Conservation (phyloP, 2,329 filamentous ascomycete genomes). For the Talaromyces albobiverticillius region DNA sequence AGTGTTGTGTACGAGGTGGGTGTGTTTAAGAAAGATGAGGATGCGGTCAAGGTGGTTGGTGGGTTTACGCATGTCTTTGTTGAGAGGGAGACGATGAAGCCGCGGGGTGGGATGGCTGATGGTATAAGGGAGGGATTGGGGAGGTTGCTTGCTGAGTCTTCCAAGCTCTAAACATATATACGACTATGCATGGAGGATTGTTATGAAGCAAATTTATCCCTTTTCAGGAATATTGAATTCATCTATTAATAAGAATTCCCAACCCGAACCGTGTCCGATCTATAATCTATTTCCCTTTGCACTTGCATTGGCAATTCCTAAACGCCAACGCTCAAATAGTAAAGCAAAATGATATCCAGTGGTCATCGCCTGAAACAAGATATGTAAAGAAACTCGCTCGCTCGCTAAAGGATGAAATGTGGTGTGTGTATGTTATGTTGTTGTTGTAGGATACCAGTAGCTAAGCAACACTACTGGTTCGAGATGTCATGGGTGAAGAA, state of each 20-base stretch:
- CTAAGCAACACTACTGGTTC: slow-evolving; percentile 32
- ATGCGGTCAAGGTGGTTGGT: slow-evolving; percentile 77
- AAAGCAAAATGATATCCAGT: slow-evolving; percentile 10
- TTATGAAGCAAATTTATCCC: background rate
- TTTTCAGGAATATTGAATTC: background rate
- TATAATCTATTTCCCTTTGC: background rate
- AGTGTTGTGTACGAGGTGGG: slow-evolving; percentile 90
- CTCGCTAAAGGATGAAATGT: background rate
- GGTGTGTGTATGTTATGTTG: too few species aligned
- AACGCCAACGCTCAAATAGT: slow-evolving; percentile 14
- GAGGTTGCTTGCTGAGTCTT: slow-evolving; percentile 46
- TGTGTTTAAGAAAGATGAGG: slow-evolving; percentile 72
- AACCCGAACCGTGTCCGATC: too few species aligned
- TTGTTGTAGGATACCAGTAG: slow-evolving; percentile 9
- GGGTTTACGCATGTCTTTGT: slow-evolving; percentile 88
- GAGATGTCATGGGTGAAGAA: slow-evolving; percentile 27
- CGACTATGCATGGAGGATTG: background rate
- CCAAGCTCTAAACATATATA: slow-evolving; percentile 26
- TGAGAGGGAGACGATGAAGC: slow-evolving; percentile 67
- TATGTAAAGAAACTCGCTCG: slow-evolving; percentile 7
- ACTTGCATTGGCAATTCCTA: background rate
- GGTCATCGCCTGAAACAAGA: slow-evolving; percentile 4
- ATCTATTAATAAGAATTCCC: background rate
- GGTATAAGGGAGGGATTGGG: slow-evolving; percentile 53
- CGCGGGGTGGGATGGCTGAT: slow-evolving; percentile 56